Percentiles rank a stretch among this genome's conserved stretches.
These are phyloP conservation scores for Alternaria sp. DNA, from an alignment of 2,329 filamentous ascomycete genomes.

Conservation along the genomic window DNA sequence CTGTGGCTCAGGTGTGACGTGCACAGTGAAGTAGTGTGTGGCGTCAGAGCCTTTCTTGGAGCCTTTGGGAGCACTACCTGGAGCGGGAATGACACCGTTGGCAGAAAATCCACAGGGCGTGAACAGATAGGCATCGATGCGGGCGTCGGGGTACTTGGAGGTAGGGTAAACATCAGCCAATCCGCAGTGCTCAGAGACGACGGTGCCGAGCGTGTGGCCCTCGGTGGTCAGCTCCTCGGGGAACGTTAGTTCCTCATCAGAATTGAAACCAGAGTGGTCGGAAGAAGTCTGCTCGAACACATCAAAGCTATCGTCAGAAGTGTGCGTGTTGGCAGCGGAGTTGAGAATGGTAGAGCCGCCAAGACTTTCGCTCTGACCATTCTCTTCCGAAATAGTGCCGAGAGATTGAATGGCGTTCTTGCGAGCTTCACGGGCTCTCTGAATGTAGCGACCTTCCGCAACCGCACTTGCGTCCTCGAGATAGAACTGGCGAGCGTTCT, in stretches of 20 bases:
- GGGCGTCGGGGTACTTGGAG: slow-evolving; percentile 86
- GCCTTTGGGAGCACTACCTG: slow-evolving; percentile 59
- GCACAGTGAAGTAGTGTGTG: slow-evolving; percentile 93
- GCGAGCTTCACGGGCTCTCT: slow-evolving; percentile 70
- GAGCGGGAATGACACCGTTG: slow-evolving; percentile 90
- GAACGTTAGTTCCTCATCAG: slow-evolving; percentile 66
- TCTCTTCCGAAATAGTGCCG: slow-evolving; percentile 65
- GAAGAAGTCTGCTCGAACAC: slow-evolving; percentile 80
- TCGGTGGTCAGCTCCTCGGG: slow-evolving; percentile 85
- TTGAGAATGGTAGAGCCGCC: slow-evolving; percentile 48
- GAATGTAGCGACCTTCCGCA: slow-evolving; percentile 80
- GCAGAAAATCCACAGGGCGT: slow-evolving; percentile 96
- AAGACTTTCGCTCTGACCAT: slow-evolving; percentile 49
- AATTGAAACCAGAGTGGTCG: slow-evolving; percentile 66
- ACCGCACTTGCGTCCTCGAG: slow-evolving; percentile 86
- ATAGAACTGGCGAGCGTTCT: slow-evolving; percentile 73
- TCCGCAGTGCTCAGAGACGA: slow-evolving; percentile 89
- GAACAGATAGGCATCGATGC: slow-evolving; percentile 95
- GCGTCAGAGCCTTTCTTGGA: slow-evolving; percentile 53
- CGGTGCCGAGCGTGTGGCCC: slow-evolving; percentile 89
- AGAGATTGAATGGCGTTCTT: slow-evolving; percentile 67
- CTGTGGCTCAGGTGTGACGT: slow-evolving; percentile 95
- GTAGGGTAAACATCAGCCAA: slow-evolving; percentile 88
- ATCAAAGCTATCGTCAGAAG: slow-evolving; percentile 70
- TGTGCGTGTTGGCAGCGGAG: slow-evolving; percentile 53